Base-by-base conservation (phyloP, 2,329 filamentous ascomycete species). In the Claviceps sp. region DNA sequence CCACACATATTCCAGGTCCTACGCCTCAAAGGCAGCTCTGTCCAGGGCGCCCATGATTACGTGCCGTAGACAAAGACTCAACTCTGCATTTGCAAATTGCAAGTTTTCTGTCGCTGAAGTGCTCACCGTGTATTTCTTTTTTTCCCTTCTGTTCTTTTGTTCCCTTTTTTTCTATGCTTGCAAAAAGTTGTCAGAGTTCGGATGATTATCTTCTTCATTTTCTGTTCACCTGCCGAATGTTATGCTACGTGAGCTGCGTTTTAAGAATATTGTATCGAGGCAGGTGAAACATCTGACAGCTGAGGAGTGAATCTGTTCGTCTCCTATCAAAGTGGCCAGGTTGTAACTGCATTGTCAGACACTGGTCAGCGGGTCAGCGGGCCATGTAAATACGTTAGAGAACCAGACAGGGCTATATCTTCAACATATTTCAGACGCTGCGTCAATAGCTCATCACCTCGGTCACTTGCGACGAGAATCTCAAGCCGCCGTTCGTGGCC, bases 361-460 rank as follows among this genome's bases (percentile, higher is more conserved):
- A 49, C 40, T 49, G 34, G 52, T 54, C 52, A 54, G 52, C 47
- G 47, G 26, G 26, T 53, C 52, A 53, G 52, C 46, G 47, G 20
- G 46, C 13, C 22, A 40, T 40, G 34, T 23, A 20, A 45, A 46
- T 49, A 20, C 23, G 49, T 50, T 40, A 16, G 23, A 46, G 43
- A 23, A 34, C 50, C 50, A 51, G 23, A 46, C 29, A 42, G 50
- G 50, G 50, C 44, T 44, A 51, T 43, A 46, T 51, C 50, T 47
- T 51, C 34, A 36, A 34, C 22, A 47, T 37, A 22, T 50, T 37
- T 37, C 5, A 34, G 39, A 40, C 14, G 42, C 37, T 40, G 48
- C 38, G 11, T 47, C 45, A 29, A 47, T 23, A 23, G 37, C 37
- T 39, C 13, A 39, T 51, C 50, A 47, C 8, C 44, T 51, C 17